A percentile compares a stretch with the other conserved stretches of the same genome.
Evolutionary conservation across 129 eudicot species (phyloP).

Genomic region (Chrysanthemum lavandulifolium): DNA sequence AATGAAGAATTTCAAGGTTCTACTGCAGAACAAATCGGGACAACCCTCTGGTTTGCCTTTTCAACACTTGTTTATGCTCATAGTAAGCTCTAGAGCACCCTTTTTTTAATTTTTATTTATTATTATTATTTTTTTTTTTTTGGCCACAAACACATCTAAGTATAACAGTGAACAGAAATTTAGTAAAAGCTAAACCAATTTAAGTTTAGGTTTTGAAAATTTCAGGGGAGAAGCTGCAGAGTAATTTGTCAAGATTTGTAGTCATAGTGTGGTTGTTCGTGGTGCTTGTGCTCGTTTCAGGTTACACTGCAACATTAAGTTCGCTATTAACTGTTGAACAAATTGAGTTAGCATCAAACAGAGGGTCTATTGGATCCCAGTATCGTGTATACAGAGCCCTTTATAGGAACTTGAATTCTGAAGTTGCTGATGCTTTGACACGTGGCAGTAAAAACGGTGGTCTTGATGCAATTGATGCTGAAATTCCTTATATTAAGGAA

Average conservation of each 20-base stretch:
- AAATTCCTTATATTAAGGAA: conserved; percentile 21
- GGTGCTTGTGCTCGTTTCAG: conserved; percentile 46
- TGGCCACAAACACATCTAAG: too few relatives aligned
- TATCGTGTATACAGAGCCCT: neutral
- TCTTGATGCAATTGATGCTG: conserved; percentile 16
- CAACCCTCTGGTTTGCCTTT: conserved; percentile 37
- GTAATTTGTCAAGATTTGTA: conserved; percentile 43
- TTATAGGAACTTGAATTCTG: conserved; percentile 18
- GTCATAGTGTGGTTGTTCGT: conserved; percentile 46
- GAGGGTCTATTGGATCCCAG: conserved; percentile 20
- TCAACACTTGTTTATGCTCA: conserved; percentile 39
- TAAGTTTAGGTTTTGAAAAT: neutral
- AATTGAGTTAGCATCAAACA: conserved; percentile 26
- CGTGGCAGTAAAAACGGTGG: conserved; percentile 18
- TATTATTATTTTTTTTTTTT: too few relatives aligned
- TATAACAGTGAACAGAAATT: too few relatives aligned
- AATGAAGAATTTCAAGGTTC: too few relatives aligned
- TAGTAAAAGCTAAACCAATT: too few relatives aligned
- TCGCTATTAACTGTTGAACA: conserved; percentile 56
- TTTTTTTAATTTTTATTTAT: too few relatives aligned
- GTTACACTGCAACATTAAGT: conserved; percentile 63
- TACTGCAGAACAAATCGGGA: too few relatives aligned
- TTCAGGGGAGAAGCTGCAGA: conserved; percentile 42
- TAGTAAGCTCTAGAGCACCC: conserved; percentile 20
- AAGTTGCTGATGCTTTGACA: conserved; percentile 40